A percentile compares a stretch with the other conserved stretches of the same genome.
These are phyloP conservation scores for Clarireedia homoeocarpa DNA, from an alignment of 2,329 filamentous ascomycete species.

Conservation along the genomic window DNA sequence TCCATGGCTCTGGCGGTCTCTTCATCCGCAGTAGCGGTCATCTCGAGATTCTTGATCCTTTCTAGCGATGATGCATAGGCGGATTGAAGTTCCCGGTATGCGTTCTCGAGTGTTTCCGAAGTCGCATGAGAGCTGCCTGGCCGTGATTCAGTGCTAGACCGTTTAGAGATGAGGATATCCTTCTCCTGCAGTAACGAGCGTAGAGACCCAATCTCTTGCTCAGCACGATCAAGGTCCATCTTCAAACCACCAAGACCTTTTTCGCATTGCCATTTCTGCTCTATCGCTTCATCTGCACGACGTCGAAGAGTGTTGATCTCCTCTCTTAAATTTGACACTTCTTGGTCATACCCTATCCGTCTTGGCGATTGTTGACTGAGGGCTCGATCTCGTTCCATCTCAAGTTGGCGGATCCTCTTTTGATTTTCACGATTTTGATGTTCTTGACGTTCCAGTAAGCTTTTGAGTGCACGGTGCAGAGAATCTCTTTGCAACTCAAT, in stretches of 20 bases:
- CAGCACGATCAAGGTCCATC: constrained; percentile 93
- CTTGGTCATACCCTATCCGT: constrained; percentile 73
- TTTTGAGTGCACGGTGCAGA: constrained; percentile 78
- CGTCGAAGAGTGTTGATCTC: constrained; percentile 80
- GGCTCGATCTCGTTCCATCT: constrained; percentile 70
- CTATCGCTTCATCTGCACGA: constrained; percentile 85
- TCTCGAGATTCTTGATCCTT: constrained; percentile 58
- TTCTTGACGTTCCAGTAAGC: constrained; percentile 76
- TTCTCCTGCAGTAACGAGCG: constrained; percentile 71
- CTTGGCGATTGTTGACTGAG: constrained; percentile 56
- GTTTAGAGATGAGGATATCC: constrained; percentile 64
- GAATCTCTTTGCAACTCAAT: constrained; percentile 91
- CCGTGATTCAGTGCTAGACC: constrained; percentile 36
- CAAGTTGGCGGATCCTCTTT: constrained; percentile 70
- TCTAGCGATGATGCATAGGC: constrained; percentile 59
- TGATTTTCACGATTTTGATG: constrained; percentile 75
- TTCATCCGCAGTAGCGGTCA: constrained; percentile 41
- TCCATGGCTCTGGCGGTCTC: constrained; percentile 55
- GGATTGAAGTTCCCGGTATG: constrained; percentile 69
- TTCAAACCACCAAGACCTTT: constrained; percentile 82
- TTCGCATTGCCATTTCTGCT: constrained; percentile 94
- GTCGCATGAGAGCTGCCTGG: constrained; percentile 45
- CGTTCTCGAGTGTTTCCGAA: constrained; percentile 63
- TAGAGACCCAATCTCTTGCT: constrained; percentile 84
- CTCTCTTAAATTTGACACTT: constrained; percentile 69